Conservation (phyloP, 768 basidiomycete species). For the Rhizopogon sp. region DNA sequence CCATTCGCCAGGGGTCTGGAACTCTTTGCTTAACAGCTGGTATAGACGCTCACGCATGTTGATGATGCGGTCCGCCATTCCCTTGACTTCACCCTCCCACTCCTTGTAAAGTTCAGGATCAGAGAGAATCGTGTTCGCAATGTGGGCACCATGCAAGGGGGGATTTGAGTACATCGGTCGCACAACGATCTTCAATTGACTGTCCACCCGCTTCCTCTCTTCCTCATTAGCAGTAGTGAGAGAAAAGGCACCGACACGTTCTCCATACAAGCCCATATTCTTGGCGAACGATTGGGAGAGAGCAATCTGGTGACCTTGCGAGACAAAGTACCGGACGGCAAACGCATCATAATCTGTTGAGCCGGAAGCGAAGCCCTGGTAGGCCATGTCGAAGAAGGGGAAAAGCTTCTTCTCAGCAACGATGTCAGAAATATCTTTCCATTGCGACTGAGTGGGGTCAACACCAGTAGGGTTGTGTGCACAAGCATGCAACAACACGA, state of each 20-base stretch:
- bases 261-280: slow-evolving; percentile 99
- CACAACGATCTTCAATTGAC: slow-evolving; percentile 92
- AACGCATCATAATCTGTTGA: slow-evolving; percentile 88
- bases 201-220: slow-evolving; percentile 84
- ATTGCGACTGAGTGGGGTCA: slow-evolving; percentile 91
- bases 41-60: slow-evolving; percentile 86
- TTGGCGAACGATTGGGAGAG: slow-evolving; percentile 97
- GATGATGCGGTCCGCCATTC: slow-evolving; percentile 94
- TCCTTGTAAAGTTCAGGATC: slow-evolving; percentile 70
- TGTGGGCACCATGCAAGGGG: slow-evolving; percentile 82
- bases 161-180: slow-evolving; percentile 99
- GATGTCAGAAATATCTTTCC: slow-evolving; percentile 85
- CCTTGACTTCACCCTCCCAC: slow-evolving; percentile 91
- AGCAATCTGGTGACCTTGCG: slow-evolving; percentile 84
- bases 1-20: slow-evolving; percentile 94
- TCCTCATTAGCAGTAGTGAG: slow-evolving; percentile 62
- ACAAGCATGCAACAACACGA: slow-evolving; percentile 93
- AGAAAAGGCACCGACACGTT: slow-evolving; percentile 97
- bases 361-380: slow-evolving; percentile 98
- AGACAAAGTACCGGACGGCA: slow-evolving; percentile 91
- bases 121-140: slow-evolving; percentile 81
- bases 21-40: slow-evolving; percentile 65
- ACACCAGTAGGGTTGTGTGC: slow-evolving; percentile 99
- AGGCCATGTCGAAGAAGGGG: slow-evolving; percentile 99
- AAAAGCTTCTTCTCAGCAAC: slow-evolving; percentile 87